These are phyloP conservation scores for Tolypocladium pustulatum DNA, from an alignment of 2,329 filamentous ascomycete genomes.

Conservation along the genomic window DNA sequence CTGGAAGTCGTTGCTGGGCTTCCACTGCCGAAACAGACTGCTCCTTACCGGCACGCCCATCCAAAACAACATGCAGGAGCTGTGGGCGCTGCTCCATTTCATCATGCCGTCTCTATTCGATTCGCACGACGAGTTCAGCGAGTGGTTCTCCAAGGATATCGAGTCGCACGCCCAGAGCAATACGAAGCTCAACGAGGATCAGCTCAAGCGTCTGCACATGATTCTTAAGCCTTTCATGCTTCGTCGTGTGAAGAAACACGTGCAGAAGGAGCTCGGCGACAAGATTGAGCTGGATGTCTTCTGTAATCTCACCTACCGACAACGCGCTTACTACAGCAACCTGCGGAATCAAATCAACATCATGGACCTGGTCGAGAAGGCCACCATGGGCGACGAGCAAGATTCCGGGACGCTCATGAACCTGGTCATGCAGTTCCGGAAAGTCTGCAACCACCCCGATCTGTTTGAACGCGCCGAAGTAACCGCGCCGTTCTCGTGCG, in stretches of 20 bases:
- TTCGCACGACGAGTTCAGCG: constrained; percentile 84
- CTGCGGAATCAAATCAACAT: constrained; percentile 96
- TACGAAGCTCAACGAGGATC: constrained; percentile 98
- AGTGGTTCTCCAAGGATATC: constrained; percentile 93
- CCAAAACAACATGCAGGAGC: constrained; percentile 99
- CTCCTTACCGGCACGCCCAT: constrained; percentile 94
- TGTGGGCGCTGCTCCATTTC: constrained; percentile 96
- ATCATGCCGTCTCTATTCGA: constrained; percentile 99
- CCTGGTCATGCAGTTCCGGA: constrained; percentile 98
- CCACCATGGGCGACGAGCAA: constrained; percentile 83
- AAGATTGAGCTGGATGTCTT: constrained; percentile 96
- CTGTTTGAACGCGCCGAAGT: constrained; percentile 93
- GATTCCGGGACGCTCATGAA: constrained; percentile 98
- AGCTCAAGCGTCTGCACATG: constrained; percentile 94
- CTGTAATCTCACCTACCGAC: constrained; percentile 93
- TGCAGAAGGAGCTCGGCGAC: constrained; percentile 96
- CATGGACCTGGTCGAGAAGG: constrained; percentile 97
- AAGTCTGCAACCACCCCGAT: constrained; percentile 98
- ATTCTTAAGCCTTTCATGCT: constrained; percentile 99
- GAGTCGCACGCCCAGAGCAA: constrained; percentile 98
- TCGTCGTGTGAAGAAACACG: constrained; percentile 98
- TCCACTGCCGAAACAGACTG: constrained; percentile 90
- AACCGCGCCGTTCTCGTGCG: constrained; percentile 70
- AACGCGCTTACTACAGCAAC: constrained; percentile 86
- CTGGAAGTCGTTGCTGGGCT: constrained; percentile 91